Conservation (phyloP, 495 filamentous ascomycete species). For the Neurospora tetraspora region DNA sequence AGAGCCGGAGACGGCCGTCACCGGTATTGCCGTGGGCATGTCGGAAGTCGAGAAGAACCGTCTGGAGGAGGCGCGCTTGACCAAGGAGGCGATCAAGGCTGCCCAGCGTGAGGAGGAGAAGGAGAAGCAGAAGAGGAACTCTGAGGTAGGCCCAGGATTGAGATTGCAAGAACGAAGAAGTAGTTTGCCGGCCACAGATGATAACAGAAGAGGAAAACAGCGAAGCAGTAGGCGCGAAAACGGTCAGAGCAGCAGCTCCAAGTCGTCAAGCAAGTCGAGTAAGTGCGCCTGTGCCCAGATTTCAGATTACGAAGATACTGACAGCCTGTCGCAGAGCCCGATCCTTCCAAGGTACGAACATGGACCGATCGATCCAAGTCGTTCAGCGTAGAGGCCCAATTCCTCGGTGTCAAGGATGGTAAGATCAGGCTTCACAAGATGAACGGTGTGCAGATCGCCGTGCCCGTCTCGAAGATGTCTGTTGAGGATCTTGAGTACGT, state of each 20-base stretch:
- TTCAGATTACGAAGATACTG: background rate
- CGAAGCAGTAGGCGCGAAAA: conserved; percentile 57
- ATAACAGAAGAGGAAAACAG: conserved; percentile 54
- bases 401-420: conserved; percentile 83
- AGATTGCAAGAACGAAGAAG: conserved; percentile 58
- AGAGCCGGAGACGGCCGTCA: conserved; percentile 27
- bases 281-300: conserved; percentile 27
- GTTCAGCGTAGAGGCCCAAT: conserved; percentile 96
- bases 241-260: conserved; percentile 35
- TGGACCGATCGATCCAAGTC: conserved; percentile 94
- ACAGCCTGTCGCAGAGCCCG: conserved; percentile 51
- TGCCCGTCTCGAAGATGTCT: conserved; percentile 91
- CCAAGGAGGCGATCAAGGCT: conserved; percentile 61
- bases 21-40: conserved; percentile 53
- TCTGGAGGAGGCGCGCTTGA: conserved; percentile 67
- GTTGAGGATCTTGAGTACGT: conserved; percentile 91
- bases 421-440: conserved; percentile 97
- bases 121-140: conserved; percentile 32
- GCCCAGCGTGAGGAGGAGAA: conserved; percentile 43
- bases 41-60: conserved; percentile 77
- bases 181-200: conserved; percentile 49
- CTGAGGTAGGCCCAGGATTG: conserved; percentile 72
- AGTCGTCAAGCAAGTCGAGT: conserved; percentile 60
- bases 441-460: conserved; percentile 97
- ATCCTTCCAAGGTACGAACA: conserved; percentile 69